A percentile compares a stretch with the other conserved stretches of the same genome.
Conservation (phyloP, 2,329 filamentous ascomycete genomes). For the Pleomassaria siparia region DNA sequence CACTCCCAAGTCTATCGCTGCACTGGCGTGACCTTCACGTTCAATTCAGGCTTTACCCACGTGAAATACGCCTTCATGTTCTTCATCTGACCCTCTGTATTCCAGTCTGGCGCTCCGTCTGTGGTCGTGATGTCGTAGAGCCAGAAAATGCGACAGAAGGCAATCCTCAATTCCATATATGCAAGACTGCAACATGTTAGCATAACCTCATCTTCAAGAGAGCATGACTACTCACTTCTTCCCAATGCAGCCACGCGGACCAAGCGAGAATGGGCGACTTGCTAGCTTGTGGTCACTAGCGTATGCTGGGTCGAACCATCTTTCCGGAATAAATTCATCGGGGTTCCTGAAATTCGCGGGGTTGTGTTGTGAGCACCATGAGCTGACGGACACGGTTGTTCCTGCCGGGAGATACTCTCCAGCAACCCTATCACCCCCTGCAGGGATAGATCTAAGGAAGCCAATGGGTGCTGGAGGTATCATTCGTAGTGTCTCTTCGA, state of each 20-base stretch:
- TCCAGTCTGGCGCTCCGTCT: constrained; percentile 21
- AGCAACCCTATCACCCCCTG: constrained; percentile 26
- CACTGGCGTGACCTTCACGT: constrained; percentile 16
- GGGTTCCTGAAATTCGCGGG: constrained; percentile 27
- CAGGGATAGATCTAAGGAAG: constrained; percentile 27
- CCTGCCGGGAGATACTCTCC: constrained; percentile 33
- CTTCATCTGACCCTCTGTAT: constrained; percentile 21
- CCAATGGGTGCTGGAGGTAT: constrained; percentile 46
- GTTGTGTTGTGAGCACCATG: constrained; percentile 18
- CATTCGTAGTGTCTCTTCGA: constrained; percentile 46
- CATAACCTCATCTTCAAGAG: neutral
- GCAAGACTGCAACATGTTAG: constrained; percentile 10
- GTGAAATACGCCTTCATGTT: constrained; percentile 19
- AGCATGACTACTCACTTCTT: constrained; percentile 9
- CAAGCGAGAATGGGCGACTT: constrained; percentile 12
- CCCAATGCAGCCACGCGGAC: constrained; percentile 12
- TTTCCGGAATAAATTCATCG: constrained; percentile 29
- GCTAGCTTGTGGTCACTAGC: constrained; percentile 14
- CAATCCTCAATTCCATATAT: constrained; percentile 29
- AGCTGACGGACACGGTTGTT: constrained; percentile 14
- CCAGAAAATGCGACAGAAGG: constrained; percentile 20
- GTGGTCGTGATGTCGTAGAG: constrained; percentile 18
- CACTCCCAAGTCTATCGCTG: constrained; percentile 1
- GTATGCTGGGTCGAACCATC: constrained; percentile 32
- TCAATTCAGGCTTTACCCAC: constrained; percentile 25